Conservation (phyloP, 768 basidiomycete genomes). For the Mycena filopes region DNA sequence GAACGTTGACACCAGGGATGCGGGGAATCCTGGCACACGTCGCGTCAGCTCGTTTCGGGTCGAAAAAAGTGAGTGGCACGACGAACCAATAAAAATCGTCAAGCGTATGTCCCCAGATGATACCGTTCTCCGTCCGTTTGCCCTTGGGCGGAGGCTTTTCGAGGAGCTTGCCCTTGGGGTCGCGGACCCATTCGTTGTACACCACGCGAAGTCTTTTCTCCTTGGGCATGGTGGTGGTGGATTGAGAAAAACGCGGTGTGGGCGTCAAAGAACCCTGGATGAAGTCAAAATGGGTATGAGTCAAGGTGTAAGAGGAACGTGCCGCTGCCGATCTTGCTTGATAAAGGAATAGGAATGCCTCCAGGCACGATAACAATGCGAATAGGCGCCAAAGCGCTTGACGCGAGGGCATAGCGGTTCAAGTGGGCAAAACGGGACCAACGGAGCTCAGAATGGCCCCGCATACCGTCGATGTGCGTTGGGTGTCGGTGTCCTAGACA, state of each 20-base stretch:
- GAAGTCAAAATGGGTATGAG: slow-evolving; percentile 16
- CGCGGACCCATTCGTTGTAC: slow-evolving; percentile 30
- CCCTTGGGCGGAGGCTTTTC: slow-evolving; percentile 37
- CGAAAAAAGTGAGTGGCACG: slow-evolving; percentile 19
- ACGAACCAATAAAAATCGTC: slow-evolving; percentile 41
- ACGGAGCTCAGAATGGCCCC: too few species aligned
- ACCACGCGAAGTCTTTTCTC: slow-evolving; percentile 23
- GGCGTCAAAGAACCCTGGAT: slow-evolving; percentile 12
- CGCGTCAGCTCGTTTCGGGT: too few species aligned
- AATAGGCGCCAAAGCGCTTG: not conserved
- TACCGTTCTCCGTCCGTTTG: slow-evolving; percentile 35
- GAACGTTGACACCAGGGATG: slow-evolving; percentile 37
- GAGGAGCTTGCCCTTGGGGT: slow-evolving; percentile 33
- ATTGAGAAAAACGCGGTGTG: not conserved
- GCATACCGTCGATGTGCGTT: too few species aligned
- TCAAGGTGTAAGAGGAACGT: slow-evolving; percentile 17
- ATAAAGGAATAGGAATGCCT: not conserved
- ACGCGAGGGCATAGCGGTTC: not conserved
- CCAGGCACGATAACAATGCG: not conserved
- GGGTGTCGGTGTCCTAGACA: too few species aligned
- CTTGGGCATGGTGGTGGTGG: slow-evolving; percentile 21
- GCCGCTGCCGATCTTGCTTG: slow-evolving; percentile 2
- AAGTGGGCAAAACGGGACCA: not conserved
- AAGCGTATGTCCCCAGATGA: slow-evolving; percentile 42
- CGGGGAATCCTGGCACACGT: slow-evolving; percentile 34